Evolutionary conservation across 2,329 filamentous ascomycete species (phyloP), one percentile per base, ranked within the genome.

Genomic region (Lecanosticta acicola): DNA sequence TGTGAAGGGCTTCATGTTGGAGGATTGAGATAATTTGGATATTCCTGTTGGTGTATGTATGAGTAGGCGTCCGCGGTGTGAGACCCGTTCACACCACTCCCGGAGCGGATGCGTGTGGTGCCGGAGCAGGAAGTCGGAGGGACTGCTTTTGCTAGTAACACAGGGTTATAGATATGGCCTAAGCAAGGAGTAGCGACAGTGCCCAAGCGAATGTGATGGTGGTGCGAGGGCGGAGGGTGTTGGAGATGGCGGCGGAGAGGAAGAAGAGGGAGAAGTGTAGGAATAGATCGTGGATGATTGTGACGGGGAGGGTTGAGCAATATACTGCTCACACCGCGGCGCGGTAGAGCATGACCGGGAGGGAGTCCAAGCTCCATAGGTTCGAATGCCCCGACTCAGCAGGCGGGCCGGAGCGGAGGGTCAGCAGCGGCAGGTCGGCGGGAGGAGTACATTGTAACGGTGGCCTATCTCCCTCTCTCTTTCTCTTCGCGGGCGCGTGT

Each of bases 1-100:
- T 48, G 73, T 68, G 57, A 71, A 46, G 55, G 66, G 64, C 62
- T 64, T 71, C 71, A 74, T 75, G 43, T 32, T 68, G 63, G 43
- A 42, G n/a, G n/a, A n/a, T n/a, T n/a, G n/a, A n/a, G n/a, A n/a
- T n/a, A n/a, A n/a, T n/a, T n/a, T n/a, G n/a, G 46, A 34, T 9
- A n/a, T 35, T 7, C 5, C 34, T 13, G 36, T 48, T 37, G 16
- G 19, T 24, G 29, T 40, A 32, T 13, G 42, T 35, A 29, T 29
- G 24, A 29, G 24, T 29, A 29, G 7, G 24, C 24, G 24, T 29
- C 11, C 11, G 24, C 24, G n/a, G n/a, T 29, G 24, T 7, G 24
- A 5, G 11, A 11, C 24, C 24, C 7, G 24, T 11, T 7, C 11
- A 29, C 7, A 29, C 24, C 24, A 29, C 11, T n/a, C n/a, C n/a